Percentiles rank a stretch among this genome's conserved stretches.
phyloP scores from a whole-genome alignment of 306 rosid species.

The Cucumis cinereus region DNA sequence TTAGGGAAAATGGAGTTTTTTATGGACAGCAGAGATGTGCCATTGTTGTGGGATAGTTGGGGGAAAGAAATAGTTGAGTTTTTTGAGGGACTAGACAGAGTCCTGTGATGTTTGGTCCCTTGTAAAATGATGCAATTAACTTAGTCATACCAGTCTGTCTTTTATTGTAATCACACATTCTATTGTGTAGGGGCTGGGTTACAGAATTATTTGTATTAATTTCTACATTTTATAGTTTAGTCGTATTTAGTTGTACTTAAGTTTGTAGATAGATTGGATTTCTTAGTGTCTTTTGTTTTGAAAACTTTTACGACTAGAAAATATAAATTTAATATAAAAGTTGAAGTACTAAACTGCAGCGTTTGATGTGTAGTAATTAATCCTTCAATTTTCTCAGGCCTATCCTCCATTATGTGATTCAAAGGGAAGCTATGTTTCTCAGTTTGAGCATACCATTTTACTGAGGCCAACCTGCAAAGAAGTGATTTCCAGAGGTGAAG shows the following conservation, averaged over 20 bases:
- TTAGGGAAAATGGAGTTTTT: too few species aligned
- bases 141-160: background rate
- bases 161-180: background rate
- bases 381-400: constrained; percentile 35
- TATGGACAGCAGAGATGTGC: too few species aligned
- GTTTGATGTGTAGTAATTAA: background rate
- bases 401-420: constrained; percentile 79
- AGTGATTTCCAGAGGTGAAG: constrained; percentile 92
- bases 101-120: too few species aligned
- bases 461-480: constrained; percentile 97
- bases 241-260: background rate
- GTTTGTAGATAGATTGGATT: background rate
- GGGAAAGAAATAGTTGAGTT: too few species aligned
- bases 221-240: background rate
- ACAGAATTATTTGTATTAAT: too few species aligned
- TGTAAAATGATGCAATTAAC: too few species aligned
- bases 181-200: background rate
- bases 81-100: too few species aligned
- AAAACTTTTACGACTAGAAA: background rate
- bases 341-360: too few species aligned
- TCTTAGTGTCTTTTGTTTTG: background rate
- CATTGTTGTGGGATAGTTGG: too few species aligned
- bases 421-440: constrained; percentile 90
- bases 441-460: constrained; percentile 83
- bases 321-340: background rate